Base-by-base conservation (phyloP, 305 asterid genomes). In the Solanum hybrid region DNA sequence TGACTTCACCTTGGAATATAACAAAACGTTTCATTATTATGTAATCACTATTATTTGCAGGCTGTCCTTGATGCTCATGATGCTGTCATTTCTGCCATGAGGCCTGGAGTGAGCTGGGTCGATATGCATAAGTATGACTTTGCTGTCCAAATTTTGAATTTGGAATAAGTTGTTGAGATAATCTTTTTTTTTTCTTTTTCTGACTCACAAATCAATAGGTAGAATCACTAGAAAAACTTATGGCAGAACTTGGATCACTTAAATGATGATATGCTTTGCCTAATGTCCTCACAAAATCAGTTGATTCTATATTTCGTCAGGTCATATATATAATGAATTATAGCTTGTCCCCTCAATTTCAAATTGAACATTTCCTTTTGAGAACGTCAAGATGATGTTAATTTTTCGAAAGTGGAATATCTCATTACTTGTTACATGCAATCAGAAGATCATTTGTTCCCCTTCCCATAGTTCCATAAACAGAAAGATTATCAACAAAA, bases 11-110 rank as follows among this genome's bases (percentile, higher is more conserved):
- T 27, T 80, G 69, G 14, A 80, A 14, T 40, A 14, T 40, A 42
- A 40, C 26, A 26, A 27, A 40, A 27, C 3, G 9, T 42, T 26
- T 42, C 37, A 81, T 37, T 81, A 26, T 40, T 86, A 78, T 92
- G 32, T 26, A 26, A 26, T 42, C 37, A 81, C 71, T 81, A 26
- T 40, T 86, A 78, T 92, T 90, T 95, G 87, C 94, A 96, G 99
- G 99, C 98, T 92, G 99, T 96, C 89, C 98, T 97, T 91, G 95
- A 93, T 60, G 98, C 99, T 88, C 99, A 97, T 90, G 89, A 97
- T 93, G 97, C 99, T 90, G 99, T 97, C 93, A 95, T 97, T 91
- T 95, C 98, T 91, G 91, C 90, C 79, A 93, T 95, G 98, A 96
- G 89, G 76, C 99, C 98, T 89, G 98, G 99, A 93, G 96, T 95